Percentiles rank a stretch among this genome's conserved stretches.
Evolutionary conservation across 1,284 basidiomycete genomes (phyloP).

Genomic region (Amylostereum areolatum): DNA sequence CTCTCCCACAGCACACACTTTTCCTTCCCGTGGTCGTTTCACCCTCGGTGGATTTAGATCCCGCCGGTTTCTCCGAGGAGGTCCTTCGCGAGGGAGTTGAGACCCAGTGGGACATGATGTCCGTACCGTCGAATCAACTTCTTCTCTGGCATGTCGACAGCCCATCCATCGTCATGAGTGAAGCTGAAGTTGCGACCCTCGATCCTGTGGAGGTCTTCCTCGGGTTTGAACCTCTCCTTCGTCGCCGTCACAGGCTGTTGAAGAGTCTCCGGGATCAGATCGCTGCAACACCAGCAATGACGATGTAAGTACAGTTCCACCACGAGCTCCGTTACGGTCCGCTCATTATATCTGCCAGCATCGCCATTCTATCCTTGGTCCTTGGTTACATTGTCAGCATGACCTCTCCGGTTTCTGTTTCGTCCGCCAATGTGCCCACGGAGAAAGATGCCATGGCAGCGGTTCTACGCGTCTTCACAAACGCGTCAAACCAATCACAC

Average conservation of each 20-base stretch:
- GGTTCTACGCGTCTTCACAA: slow-evolving; percentile 3
- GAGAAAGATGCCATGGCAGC: slow-evolving; percentile 4
- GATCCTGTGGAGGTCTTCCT: slow-evolving; percentile 37
- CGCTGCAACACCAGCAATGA: slow-evolving; percentile 49
- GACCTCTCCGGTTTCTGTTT: slow-evolving; percentile 32
- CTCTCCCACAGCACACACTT: slow-evolving; percentile 44
- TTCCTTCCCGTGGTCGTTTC: slow-evolving; percentile 55
- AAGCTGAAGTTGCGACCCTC: slow-evolving; percentile 36
- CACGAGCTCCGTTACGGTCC: not conserved
- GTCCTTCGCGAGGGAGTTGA: slow-evolving; percentile 31
- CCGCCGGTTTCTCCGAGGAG: slow-evolving; percentile 23
- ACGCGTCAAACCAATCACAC: slow-evolving; percentile 6
- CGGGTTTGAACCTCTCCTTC: slow-evolving; percentile 40
- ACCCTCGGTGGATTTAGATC: slow-evolving; percentile 23
- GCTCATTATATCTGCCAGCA: slow-evolving; percentile 28
- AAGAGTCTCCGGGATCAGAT: slow-evolving; percentile 33
- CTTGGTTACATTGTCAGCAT: slow-evolving; percentile 58
- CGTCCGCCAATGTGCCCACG: slow-evolving; percentile 28
- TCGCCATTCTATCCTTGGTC: slow-evolving; percentile 63
- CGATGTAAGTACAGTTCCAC: slow-evolving; percentile 42
- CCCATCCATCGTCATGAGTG: slow-evolving; percentile 37
- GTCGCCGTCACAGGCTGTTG: slow-evolving; percentile 21
- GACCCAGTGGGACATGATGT: slow-evolving; percentile 43
- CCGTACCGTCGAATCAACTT: slow-evolving; percentile 35
- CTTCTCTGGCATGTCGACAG: slow-evolving; percentile 28